Conservation (phyloP, 1,139 yeast species). For the Arxiozyma slooffiae region DNA sequence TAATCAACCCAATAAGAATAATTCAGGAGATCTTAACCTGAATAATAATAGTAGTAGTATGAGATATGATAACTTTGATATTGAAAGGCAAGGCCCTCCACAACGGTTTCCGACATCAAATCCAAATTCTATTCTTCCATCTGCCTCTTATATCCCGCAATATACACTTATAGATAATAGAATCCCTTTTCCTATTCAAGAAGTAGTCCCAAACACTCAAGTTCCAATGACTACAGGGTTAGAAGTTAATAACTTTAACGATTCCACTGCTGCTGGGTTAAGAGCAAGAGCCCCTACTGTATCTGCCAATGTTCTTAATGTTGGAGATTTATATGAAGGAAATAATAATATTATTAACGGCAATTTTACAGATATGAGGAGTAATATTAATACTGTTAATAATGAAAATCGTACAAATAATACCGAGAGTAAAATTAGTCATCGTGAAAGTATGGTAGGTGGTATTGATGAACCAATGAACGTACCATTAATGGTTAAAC, state of each 20-base stretch:
- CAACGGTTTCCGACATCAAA: slow-evolving; percentile 1
- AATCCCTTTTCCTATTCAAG: slow-evolving; percentile 22
- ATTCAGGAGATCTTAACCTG: not conserved
- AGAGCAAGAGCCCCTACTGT: slow-evolving; percentile 16
- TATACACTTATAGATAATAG: slow-evolving; percentile 12
- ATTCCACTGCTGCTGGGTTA: not conserved
- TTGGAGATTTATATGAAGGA: slow-evolving; percentile 10
- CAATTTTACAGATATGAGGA: not conserved
- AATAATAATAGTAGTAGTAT: not conserved
- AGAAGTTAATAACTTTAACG: not conserved
- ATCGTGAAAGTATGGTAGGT: slow-evolving; percentile 1
- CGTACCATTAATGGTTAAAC: slow-evolving; percentile 29
- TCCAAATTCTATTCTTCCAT: slow-evolving; percentile 10
- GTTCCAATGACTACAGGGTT: slow-evolving; percentile 11
- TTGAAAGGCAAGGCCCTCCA: slow-evolving; percentile 16
- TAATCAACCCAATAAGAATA: not conserved
- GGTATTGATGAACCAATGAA: slow-evolving; percentile 8
- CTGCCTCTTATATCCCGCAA: slow-evolving; percentile 25
- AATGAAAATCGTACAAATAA: slow-evolving; percentile 3
- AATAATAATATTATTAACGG: slow-evolving; percentile 4
- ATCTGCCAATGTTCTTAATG: slow-evolving; percentile 17
- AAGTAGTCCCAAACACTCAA: slow-evolving; percentile 28
- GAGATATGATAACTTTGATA: slow-evolving; percentile 17
- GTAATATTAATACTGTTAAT: slow-evolving; percentile 3
- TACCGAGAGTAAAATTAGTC: not conserved